Evolutionary conservation across 305 asterid species (phyloP).

Genomic region (Rubia peregrina): DNA sequence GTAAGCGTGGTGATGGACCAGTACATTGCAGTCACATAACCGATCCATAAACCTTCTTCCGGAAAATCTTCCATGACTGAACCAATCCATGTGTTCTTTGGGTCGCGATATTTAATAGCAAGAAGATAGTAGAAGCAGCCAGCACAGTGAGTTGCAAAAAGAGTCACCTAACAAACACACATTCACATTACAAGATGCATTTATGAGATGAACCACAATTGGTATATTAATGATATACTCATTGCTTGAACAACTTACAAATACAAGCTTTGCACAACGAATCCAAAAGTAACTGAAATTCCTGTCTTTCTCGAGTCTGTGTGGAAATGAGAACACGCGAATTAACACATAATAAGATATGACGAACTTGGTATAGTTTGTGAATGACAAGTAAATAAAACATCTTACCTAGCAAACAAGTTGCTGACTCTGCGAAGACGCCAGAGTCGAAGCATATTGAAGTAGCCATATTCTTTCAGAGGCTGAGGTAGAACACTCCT

Average conservation of each 20-base stretch:
- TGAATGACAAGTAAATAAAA: background rate
- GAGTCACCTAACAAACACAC: constrained; percentile 41
- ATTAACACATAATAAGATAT: background rate
- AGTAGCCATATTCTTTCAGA: constrained; percentile 36
- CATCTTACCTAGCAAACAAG: constrained; percentile 51
- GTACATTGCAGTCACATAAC: constrained; percentile 47
- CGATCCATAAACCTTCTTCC: constrained; percentile 27
- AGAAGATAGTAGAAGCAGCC: constrained; percentile 56
- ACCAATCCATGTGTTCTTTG: constrained; percentile 53
- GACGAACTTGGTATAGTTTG: too few species aligned
- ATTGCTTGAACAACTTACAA: constrained; percentile 38
- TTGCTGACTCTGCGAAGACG: constrained; percentile 73
- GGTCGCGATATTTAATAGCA: constrained; percentile 40
- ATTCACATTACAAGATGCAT: constrained; percentile 20
- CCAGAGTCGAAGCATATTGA: constrained; percentile 83
- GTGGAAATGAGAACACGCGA: constrained; percentile 9
- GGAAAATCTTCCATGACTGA: constrained; percentile 22
- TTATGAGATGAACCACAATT: constrained; percentile 1
- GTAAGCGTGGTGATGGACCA: constrained; percentile 71
- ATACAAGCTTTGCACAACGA: constrained; percentile 53
- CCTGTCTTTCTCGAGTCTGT: constrained; percentile 72
- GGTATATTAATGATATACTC: constrained; percentile 4
- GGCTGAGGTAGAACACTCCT: constrained; percentile 26
- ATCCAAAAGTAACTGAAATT: constrained; percentile 49
- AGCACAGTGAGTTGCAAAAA: constrained; percentile 65